These are phyloP conservation scores for Scutellaria barbata DNA, from an alignment of 257 asterid genomes.

Conservation along the genomic window DNA sequence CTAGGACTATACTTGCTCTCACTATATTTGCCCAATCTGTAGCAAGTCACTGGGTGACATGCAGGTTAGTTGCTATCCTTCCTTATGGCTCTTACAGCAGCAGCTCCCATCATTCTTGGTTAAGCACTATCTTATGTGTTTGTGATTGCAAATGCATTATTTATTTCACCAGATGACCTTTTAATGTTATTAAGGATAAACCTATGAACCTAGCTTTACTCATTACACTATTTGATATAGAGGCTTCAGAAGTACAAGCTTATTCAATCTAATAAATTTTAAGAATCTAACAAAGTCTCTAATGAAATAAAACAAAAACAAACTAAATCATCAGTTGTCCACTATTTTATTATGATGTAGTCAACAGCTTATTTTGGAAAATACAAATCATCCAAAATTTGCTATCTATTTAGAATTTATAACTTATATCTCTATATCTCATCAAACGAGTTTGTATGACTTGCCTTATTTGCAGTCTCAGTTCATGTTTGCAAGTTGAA, in stretches of 20 bases:
- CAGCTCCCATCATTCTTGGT: background rate
- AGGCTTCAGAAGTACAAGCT: constrained; percentile 13
- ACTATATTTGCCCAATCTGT: constrained; percentile 87
- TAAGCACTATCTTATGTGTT: background rate
- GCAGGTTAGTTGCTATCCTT: constrained; percentile 63
- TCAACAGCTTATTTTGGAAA: background rate
- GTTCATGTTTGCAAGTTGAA: constrained; percentile 8
- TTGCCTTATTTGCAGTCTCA: constrained; percentile 11
- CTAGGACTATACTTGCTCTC: constrained; percentile 77
- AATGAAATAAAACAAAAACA: background rate
- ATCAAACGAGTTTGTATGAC: background rate
- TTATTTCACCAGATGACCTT: background rate
- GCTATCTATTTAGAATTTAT: background rate
- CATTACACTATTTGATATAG: background rate
- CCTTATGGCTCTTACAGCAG: constrained; percentile 11
- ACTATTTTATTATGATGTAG: background rate
- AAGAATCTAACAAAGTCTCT: background rate
- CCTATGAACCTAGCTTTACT: background rate
- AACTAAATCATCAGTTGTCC: constrained; percentile 2
- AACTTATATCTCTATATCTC: too few relatives aligned
- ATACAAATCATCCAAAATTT: constrained; percentile 3
- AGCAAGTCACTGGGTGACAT: constrained; percentile 94
- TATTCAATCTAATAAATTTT: background rate
- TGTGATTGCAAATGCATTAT: constrained; percentile 21
- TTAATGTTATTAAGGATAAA: constrained; percentile 1